Evolutionary conservation across 2,329 filamentous ascomycete species (phyloP).

Genomic region (Chrysosporium keratinophilum): DNA sequence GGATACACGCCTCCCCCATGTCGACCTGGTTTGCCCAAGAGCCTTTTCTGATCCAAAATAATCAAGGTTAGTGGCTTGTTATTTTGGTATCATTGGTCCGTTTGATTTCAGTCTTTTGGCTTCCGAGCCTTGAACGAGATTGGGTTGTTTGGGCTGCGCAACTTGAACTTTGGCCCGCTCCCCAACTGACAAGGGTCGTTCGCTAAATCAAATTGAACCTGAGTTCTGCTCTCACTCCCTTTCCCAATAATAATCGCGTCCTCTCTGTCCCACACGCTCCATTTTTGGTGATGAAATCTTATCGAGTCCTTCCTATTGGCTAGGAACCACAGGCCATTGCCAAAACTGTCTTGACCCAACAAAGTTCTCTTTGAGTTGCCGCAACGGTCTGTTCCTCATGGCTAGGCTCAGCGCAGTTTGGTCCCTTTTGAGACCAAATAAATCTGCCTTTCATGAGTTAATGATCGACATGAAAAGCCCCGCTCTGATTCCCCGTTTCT

Average conservation of each 20-base stretch:
- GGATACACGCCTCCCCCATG: slow-evolving; percentile 10
- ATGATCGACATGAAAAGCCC: slow-evolving; percentile 12
- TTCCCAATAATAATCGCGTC: not conserved
- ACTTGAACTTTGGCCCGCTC: slow-evolving; percentile 11
- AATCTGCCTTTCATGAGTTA: slow-evolving; percentile 6
- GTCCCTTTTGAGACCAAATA: slow-evolving; percentile 3
- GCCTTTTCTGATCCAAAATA: slow-evolving; percentile 2
- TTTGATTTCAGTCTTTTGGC: slow-evolving; percentile 10
- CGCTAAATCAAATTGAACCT: slow-evolving; percentile 9
- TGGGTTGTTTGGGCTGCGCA: slow-evolving; percentile 13
- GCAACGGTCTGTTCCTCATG: slow-evolving; percentile 4
- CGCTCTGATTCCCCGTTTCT: slow-evolving; percentile 1
- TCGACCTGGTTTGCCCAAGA: slow-evolving; percentile 6
- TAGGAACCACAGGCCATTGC: slow-evolving; percentile 6
- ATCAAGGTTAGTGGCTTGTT: slow-evolving; percentile 6
- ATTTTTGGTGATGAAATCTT: slow-evolving; percentile 8
- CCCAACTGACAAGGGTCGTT: slow-evolving; percentile 7
- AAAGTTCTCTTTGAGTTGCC: slow-evolving; percentile 9
- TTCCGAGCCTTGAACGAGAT: slow-evolving; percentile 12
- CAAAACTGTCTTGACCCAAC: slow-evolving; percentile 9
- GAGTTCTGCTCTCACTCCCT: slow-evolving; percentile 3
- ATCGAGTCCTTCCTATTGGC: slow-evolving; percentile 5
- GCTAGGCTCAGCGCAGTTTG: slow-evolving; percentile 8
- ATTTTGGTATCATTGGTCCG: not conserved
- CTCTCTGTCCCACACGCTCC: slow-evolving; percentile 7